phyloP scores from a whole-genome alignment of 805 yeast genomes.

The Candida incommunis region DNA sequence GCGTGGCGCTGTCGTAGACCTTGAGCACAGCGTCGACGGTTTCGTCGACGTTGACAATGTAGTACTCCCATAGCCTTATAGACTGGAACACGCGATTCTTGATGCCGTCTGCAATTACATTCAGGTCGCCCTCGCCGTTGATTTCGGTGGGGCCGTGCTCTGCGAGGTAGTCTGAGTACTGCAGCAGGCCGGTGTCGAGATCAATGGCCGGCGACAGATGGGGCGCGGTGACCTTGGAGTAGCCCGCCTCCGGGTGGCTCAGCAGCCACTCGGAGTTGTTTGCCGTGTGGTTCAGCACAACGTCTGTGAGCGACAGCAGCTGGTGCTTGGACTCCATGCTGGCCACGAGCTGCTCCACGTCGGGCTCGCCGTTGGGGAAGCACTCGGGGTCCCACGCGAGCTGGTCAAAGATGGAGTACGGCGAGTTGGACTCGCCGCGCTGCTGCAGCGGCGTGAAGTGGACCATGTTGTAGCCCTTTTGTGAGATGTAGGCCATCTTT shows the following conservation, averaged over 20 bases:
- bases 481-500: conserved; percentile 43
- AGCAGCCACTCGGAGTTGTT: conserved; percentile 75
- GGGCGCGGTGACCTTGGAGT: conserved; percentile 76
- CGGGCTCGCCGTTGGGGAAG: conserved; percentile 39
- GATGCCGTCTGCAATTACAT: conserved; percentile 50
- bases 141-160: conserved; percentile 46
- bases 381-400: conserved; percentile 53
- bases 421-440: conserved; percentile 84
- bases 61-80: conserved; percentile 76
- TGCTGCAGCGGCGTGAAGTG: conserved; percentile 91
- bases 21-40: conserved; percentile 23
- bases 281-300: conserved; percentile 92
- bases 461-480: conserved; percentile 85
- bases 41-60: conserved; percentile 46
- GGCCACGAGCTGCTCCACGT: conserved; percentile 38
- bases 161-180: conserved; percentile 46
- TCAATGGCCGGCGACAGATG: conserved; percentile 77
- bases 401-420: conserved; percentile 85
- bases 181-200: conserved; percentile 53
- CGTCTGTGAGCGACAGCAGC: conserved; percentile 72
- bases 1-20: conserved; percentile 22
- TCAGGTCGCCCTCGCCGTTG: conserved; percentile 37
- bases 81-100: conserved; percentile 50
- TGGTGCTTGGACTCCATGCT: conserved; percentile 39
- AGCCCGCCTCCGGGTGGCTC: conserved; percentile 84